Evolutionary conservation across 495 filamentous ascomycete genomes (phyloP).

Genomic region (Xylaria nigripes): DNA sequence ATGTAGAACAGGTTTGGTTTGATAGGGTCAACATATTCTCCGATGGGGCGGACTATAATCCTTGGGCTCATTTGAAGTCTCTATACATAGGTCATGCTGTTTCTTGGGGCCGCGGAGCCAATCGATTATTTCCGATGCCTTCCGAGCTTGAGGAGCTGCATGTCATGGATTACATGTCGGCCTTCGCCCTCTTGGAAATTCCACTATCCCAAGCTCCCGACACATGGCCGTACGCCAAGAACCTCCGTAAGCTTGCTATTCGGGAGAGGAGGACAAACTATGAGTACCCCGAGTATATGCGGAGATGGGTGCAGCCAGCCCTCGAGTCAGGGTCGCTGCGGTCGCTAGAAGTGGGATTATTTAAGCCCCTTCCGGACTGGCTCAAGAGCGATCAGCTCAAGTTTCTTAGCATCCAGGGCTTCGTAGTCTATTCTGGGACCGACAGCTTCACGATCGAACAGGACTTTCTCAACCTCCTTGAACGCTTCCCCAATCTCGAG

Average conservation of each 20-base stretch:
- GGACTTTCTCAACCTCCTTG: constrained; percentile 1
- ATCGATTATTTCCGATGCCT: neutral
- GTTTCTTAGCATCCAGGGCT: constrained; percentile 15
- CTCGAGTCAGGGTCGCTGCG: constrained; percentile 20
- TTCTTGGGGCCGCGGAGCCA: neutral
- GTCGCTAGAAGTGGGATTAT: constrained; percentile 15
- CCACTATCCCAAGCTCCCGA: neutral
- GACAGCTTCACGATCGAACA: constrained; percentile 3
- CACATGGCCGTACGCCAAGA: neutral
- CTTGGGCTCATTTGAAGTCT: constrained; percentile 14
- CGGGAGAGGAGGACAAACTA: neutral
- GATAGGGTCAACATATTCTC: constrained; percentile 1
- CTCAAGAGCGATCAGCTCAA: constrained; percentile 14
- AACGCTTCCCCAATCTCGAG: constrained; percentile 20
- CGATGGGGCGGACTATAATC: neutral
- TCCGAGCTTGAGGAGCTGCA: constrained; percentile 16
- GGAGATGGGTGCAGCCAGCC: constrained; percentile 13
- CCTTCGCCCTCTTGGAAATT: neutral
- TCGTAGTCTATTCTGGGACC: neutral
- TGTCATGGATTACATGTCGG: constrained; percentile 3
- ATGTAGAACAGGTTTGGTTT: constrained; percentile 20
- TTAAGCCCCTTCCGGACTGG: constrained; percentile 7
- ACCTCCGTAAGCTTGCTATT: constrained; percentile 1
- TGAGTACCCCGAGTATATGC: neutral
- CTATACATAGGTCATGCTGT: constrained; percentile 12